A percentile compares a stretch with the other conserved stretches of the same genome.
Evolutionary conservation across 1,284 basidiomycete genomes (phyloP).

Genomic region (Laetiporus sulphureus): DNA sequence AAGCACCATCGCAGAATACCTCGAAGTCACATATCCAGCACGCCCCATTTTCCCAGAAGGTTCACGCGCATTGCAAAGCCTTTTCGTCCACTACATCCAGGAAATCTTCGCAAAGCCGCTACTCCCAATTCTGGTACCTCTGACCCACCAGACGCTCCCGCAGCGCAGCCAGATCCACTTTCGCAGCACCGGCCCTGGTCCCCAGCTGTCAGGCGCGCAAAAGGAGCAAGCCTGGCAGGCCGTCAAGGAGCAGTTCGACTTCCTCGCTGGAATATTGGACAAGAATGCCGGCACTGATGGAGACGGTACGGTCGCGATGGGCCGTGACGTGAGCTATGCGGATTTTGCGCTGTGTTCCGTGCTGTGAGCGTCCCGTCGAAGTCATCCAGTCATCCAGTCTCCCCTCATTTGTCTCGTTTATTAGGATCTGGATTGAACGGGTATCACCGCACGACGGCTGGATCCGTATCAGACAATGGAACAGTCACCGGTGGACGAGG

Average conservation of each 20-base stretch:
- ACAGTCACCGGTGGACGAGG: conserved; percentile 53
- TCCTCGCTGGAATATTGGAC: conserved; percentile 53
- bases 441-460: conserved; percentile 64
- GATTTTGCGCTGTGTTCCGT: conserved; percentile 67
- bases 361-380: conserved; percentile 22
- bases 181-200: conserved; percentile 18
- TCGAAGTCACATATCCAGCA: conserved; percentile 61
- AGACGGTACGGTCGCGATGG: conserved; percentile 60
- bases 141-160: conserved; percentile 55
- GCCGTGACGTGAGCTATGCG: conserved; percentile 57
- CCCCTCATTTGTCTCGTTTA: not conserved
- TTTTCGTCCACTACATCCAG: conserved; percentile 66
- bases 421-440: conserved; percentile 55
- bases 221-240: conserved; percentile 57
- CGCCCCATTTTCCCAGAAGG: conserved; percentile 64
- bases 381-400: not conserved
- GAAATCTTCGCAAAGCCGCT: conserved; percentile 61
- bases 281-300: conserved; percentile 49
- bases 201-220: conserved; percentile 35
- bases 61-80: conserved; percentile 53
- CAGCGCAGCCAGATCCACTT: conserved; percentile 50
- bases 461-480: conserved; percentile 55
- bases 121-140: conserved; percentile 61
- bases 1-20: conserved; percentile 61
- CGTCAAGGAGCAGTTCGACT: conserved; percentile 59